phyloP scores from a whole-genome alignment of 768 basidiomycete species.

The Tulasnella sp. region DNA sequence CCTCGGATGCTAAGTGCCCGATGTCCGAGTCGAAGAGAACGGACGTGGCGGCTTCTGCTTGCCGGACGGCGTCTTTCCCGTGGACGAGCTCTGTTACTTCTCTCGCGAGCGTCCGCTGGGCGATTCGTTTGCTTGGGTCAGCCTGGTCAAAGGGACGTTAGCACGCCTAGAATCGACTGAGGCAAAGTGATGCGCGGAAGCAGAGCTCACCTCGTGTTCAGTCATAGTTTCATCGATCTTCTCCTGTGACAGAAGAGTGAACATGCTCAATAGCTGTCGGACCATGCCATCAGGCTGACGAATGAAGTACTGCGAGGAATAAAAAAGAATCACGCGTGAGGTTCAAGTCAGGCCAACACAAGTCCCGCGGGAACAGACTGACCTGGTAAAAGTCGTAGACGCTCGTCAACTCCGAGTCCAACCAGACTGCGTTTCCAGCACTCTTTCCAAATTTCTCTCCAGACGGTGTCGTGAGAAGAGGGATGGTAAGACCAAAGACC shows the following conservation, averaged over 20 bases:
- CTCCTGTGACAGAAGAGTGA: slow-evolving; percentile 62
- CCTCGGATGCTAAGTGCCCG: slow-evolving; percentile 42
- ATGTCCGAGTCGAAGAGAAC: slow-evolving; percentile 39
- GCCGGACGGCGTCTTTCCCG: slow-evolving; percentile 40
- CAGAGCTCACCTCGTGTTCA: slow-evolving; percentile 48
- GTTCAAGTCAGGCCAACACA: neutral
- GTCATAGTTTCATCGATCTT: slow-evolving; percentile 51
- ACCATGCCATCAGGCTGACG: slow-evolving; percentile 74
- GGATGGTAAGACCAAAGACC: slow-evolving; percentile 84
- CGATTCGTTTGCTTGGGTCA: slow-evolving; percentile 37
- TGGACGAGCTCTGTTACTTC: slow-evolving; percentile 57
- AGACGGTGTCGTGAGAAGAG: slow-evolving; percentile 78
- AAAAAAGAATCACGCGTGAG: neutral
- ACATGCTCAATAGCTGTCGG: slow-evolving; percentile 66
- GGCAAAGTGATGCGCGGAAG: neutral
- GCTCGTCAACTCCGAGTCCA: slow-evolving; percentile 69
- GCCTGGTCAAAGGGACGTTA: slow-evolving; percentile 24
- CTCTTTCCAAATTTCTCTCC: slow-evolving; percentile 98
- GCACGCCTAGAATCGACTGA: neutral
- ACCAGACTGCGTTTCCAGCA: slow-evolving; percentile 90
- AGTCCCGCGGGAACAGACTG: slow-evolving; percentile 19
- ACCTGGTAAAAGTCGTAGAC: slow-evolving; percentile 95
- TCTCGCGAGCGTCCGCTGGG: slow-evolving; percentile 46
- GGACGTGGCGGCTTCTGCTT: slow-evolving; percentile 40
- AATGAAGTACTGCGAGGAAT: slow-evolving; percentile 68